Percentiles rank a stretch among this genome's conserved stretches.
phyloP scores from a whole-genome alignment of 768 basidiomycete species.

The Leccinellum albellum region DNA sequence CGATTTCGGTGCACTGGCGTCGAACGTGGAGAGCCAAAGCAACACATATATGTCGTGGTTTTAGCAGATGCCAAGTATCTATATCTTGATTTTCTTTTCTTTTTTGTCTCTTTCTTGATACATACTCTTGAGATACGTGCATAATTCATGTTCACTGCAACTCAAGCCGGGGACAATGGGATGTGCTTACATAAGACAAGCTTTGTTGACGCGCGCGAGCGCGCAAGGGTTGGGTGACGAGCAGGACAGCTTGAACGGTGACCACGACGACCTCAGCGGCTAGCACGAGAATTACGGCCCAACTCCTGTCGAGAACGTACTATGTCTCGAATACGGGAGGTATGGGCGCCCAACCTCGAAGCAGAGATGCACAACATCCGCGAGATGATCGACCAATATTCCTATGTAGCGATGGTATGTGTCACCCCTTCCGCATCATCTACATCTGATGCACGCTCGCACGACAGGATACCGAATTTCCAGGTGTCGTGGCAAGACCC shows the following conservation, averaged over 20 bases:
- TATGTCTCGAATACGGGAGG: slow-evolving; percentile 88
- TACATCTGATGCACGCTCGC: not conserved
- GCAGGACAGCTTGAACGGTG: slow-evolving; percentile 6
- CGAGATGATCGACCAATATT: slow-evolving; percentile 82
- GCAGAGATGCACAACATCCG: slow-evolving; percentile 87
- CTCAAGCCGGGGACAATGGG: slow-evolving; percentile 1
- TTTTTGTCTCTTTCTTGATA: slow-evolving; percentile 13
- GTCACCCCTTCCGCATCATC: slow-evolving; percentile 17
- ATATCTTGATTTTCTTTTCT: slow-evolving; percentile 12
- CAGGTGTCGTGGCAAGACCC: slow-evolving; percentile 95
- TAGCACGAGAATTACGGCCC: not conserved
- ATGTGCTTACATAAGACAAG: slow-evolving; percentile 26
- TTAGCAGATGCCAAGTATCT: slow-evolving; percentile 28
- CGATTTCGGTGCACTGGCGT: slow-evolving; percentile 56
- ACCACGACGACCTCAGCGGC: slow-evolving; percentile 21
- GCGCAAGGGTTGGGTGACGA: slow-evolving; percentile 12
- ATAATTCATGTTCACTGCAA: not conserved
- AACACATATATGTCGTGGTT: slow-evolving; percentile 67
- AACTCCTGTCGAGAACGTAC: slow-evolving; percentile 2
- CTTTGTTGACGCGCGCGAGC: slow-evolving; percentile 19
- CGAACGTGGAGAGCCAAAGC: slow-evolving; percentile 54
- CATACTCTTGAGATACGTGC: slow-evolving; percentile 12
- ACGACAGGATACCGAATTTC: slow-evolving; percentile 93
- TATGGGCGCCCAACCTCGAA: slow-evolving; percentile 93
- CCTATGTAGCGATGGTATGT: slow-evolving; percentile 90